Evolutionary conservation across 2,329 filamentous ascomycete species (phyloP), one percentile per base, ranked within the genome.

Genomic region (Cercospora janseana): DNA sequence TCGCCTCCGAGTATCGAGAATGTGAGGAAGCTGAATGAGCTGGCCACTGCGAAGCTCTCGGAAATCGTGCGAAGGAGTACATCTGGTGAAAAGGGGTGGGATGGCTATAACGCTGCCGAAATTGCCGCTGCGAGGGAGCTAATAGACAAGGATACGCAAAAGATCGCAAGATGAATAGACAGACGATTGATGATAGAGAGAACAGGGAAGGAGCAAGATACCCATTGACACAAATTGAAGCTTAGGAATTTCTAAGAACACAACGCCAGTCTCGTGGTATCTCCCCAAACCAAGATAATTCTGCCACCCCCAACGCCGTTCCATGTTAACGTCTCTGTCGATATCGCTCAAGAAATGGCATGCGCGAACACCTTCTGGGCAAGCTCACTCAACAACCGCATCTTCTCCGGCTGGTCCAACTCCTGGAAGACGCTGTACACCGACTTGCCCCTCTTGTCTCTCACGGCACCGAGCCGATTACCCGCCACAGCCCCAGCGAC

Each of bases 361-460:
- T 89, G 86, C 56, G 86, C 87, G 66, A 96, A 91, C 1, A 96
- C 86, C 70, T 88, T 92, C 23, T 84, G 83, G 1, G 92, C 92
- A 65, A 97, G 71, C 70, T 94, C 87, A 66, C 84, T 86, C 54
- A 97, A 75, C 63, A 98, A 70, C 68, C 83, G 83, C 47, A 89
- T 83, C 65, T 88, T 86, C 64, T 95, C 91, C 43, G 78, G 78
- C 69, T 89, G 86, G 43, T 90, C 90, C 64, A 98, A 75, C 62
- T 95, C 87, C 76, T 88, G 83, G 68, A 92, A 97, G 12, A 96
- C 93, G 21, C 83, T 78, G 70, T 94, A 97, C 4, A 98, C 93
- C 66, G 88, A 95, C 83, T 96, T 97, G 16, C 91, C 91, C 71
- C 84, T 90, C 24, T 87, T 83, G 72, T 98, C 93, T 49, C 93